These are phyloP conservation scores for Brassica carinata DNA, from an alignment of 345 rosid species.

Conservation along the genomic window DNA sequence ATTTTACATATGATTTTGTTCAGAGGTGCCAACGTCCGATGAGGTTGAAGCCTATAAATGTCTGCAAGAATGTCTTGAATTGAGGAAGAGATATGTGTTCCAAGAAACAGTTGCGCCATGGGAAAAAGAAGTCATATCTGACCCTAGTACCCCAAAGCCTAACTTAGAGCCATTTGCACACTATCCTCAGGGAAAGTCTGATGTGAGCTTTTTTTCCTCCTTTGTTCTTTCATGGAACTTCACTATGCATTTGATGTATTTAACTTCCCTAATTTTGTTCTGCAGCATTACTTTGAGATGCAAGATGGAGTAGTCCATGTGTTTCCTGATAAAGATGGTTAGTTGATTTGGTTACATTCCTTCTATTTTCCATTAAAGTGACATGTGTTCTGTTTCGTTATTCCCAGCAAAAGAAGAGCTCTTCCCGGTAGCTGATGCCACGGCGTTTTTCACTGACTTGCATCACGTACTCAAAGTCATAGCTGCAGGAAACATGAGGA, in stretches of 20 bases:
- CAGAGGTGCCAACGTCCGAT: slow-evolving; percentile 86
- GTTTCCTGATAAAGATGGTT: slow-evolving; percentile 77
- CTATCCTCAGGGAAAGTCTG: slow-evolving; percentile 75
- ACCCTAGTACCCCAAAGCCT: slow-evolving; percentile 97
- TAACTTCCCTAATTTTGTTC: slow-evolving; percentile 20
- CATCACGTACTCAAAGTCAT: slow-evolving; percentile 83
- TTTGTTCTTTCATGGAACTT: not conserved
- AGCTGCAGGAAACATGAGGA: slow-evolving; percentile 92
- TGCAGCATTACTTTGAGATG: slow-evolving; percentile 94
- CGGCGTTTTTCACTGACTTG: slow-evolving; percentile 91
- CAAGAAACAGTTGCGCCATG: slow-evolving; percentile 91
- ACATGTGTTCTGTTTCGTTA: not conserved
- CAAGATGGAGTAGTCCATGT: slow-evolving; percentile 97
- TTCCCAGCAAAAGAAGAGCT: slow-evolving; percentile 74
- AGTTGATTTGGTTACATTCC: slow-evolving; percentile 9
- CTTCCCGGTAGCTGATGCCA: slow-evolving; percentile 91
- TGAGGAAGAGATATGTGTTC: slow-evolving; percentile 79
- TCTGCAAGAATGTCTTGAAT: slow-evolving; percentile 93
- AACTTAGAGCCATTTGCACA: slow-evolving; percentile 83
- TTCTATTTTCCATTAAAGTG: not conserved
- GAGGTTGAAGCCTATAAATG: slow-evolving; percentile 75
- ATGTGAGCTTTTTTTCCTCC: slow-evolving; percentile 51
- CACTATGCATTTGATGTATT: not conserved
- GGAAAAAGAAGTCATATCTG: slow-evolving; percentile 93
- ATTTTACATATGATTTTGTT: slow-evolving; percentile 17